These are phyloP conservation scores for Psilocybe cubensis DNA, from an alignment of 768 basidiomycete genomes.

Conservation along the genomic window DNA sequence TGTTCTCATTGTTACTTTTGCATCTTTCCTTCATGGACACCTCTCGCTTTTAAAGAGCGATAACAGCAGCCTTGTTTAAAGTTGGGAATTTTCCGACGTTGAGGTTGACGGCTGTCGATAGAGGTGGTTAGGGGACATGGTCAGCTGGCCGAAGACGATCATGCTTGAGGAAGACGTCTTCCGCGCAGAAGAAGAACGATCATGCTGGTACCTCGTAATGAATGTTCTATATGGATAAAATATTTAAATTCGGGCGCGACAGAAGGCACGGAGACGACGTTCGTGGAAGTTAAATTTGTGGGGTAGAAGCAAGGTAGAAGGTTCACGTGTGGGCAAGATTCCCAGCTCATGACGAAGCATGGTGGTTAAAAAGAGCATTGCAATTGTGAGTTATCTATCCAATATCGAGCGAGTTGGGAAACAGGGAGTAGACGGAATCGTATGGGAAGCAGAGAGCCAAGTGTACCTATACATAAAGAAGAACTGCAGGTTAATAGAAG, in stretches of 20 bases:
- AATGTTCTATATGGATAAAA: slow-evolving; percentile 8
- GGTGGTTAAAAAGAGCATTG: background rate
- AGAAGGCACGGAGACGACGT: slow-evolving; percentile 12
- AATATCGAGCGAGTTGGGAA: background rate
- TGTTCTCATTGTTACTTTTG: background rate
- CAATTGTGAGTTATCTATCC: background rate
- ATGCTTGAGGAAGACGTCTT: slow-evolving; percentile 1
- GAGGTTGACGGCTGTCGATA: too few species aligned
- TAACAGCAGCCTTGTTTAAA: slow-evolving; percentile 8
- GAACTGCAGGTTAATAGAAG: background rate
- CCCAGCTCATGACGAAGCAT: background rate
- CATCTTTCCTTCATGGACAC: background rate
- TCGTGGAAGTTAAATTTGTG: slow-evolving; percentile 9
- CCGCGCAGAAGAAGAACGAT: slow-evolving; percentile 1
- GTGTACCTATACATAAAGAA: too few species aligned
- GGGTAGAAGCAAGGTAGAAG: slow-evolving; percentile 1
- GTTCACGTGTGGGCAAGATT: slow-evolving; percentile 12
- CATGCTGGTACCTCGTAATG: slow-evolving; percentile 1
- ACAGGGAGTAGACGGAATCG: background rate
- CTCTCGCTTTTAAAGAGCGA: slow-evolving; percentile 1
- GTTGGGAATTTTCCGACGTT: background rate
- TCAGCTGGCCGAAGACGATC: slow-evolving; percentile 4
- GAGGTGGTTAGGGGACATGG: too few species aligned
- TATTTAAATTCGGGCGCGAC: slow-evolving; percentile 3
- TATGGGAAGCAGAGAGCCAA: too few species aligned